phyloP scores from a whole-genome alignment of 2,329 filamentous ascomycete species.

The Calonectria hongkongensis region DNA sequence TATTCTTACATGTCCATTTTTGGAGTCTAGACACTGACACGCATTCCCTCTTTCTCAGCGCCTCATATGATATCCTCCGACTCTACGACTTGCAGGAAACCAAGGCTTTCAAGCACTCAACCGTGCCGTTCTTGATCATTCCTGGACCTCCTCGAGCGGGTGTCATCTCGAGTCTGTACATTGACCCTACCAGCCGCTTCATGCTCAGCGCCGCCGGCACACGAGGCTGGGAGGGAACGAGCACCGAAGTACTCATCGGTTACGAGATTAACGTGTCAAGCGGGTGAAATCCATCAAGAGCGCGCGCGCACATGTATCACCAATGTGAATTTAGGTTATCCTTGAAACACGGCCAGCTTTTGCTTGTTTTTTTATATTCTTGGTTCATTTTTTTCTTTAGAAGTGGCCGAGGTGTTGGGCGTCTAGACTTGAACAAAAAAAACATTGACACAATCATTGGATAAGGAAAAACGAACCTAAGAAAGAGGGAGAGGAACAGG shows the following conservation, averaged over 20 bases:
- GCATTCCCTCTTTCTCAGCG: slow-evolving; percentile 69
- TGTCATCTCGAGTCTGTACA: slow-evolving; percentile 88
- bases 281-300: slow-evolving; percentile 30
- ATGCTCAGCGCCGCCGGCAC: slow-evolving; percentile 96
- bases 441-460: background rate
- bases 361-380: background rate
- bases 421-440: slow-evolving; percentile 25
- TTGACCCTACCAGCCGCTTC: slow-evolving; percentile 91
- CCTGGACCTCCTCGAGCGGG: slow-evolving; percentile 89
- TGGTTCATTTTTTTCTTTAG: background rate
- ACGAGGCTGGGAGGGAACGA: slow-evolving; percentile 93
- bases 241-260: slow-evolving; percentile 92
- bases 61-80: slow-evolving; percentile 93
- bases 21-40: background rate
- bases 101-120: slow-evolving; percentile 80
- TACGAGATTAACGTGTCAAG: slow-evolving; percentile 83
- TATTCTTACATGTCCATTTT: background rate
- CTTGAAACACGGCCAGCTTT: slow-evolving; percentile 28
- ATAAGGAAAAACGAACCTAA: background rate
- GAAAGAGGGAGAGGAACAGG: background rate
- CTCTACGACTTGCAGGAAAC: slow-evolving; percentile 90
- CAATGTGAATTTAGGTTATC: slow-evolving; percentile 10
- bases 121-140: slow-evolving; percentile 96
- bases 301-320: slow-evolving; percentile 2
- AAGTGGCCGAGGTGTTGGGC: slow-evolving; percentile 31